phyloP scores from a whole-genome alignment of 805 yeast genomes.

The Groenewaldozyma tartarivorans region DNA sequence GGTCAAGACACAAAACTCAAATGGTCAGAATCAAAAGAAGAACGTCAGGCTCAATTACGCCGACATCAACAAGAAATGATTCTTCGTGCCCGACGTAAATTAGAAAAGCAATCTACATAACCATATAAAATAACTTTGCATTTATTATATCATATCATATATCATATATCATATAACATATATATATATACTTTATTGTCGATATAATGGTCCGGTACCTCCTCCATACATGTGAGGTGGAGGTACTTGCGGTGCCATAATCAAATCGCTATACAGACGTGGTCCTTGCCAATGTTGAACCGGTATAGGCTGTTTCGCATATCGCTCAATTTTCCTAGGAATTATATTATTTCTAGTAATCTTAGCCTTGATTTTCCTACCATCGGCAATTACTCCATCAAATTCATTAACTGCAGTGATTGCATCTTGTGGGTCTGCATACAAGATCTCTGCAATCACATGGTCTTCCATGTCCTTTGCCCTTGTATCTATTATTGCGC shows the following conservation, averaged over 20 bases:
- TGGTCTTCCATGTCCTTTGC: conserved; percentile 8
- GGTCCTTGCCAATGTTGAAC: conserved; percentile 13
- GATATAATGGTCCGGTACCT: background rate
- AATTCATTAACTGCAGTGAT: conserved; percentile 26
- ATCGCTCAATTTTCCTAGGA: conserved; percentile 2
- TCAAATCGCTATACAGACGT: conserved; percentile 13
- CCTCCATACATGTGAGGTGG: background rate
- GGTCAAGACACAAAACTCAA: conserved; percentile 17
- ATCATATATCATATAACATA: background rate
- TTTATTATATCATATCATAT: background rate
- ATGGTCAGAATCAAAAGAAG: conserved; percentile 37
- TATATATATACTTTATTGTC: background rate
- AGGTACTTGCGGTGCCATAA: background rate
- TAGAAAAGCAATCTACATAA: too few relatives aligned
- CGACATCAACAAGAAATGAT: conserved; percentile 50
- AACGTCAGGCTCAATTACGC: conserved; percentile 36
- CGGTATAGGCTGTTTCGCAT: conserved; percentile 1
- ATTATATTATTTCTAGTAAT: conserved; percentile 19
- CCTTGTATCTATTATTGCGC: conserved; percentile 18
- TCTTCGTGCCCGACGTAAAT: conserved; percentile 48
- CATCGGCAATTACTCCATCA: conserved; percentile 41
- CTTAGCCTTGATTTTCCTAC: conserved; percentile 30
- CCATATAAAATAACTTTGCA: too few relatives aligned
- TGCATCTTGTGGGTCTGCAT: conserved; percentile 24
- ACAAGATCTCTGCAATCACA: conserved; percentile 21